phyloP scores from a whole-genome alignment of 73 alveolate genomes.

The Symbiodinium pilosum region DNA sequence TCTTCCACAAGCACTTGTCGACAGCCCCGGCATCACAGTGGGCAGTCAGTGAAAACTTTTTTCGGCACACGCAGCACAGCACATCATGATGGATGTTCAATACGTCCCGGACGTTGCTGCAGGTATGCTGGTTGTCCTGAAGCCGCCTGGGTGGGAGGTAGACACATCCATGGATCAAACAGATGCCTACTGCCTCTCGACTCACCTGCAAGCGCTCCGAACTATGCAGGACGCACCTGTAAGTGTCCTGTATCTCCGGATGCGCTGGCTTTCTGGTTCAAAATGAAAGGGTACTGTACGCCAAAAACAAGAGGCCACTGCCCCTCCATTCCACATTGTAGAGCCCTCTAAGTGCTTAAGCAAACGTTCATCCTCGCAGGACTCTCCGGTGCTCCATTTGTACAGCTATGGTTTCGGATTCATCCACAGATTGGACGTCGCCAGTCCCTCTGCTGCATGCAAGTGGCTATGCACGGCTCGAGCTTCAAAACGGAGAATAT shows the following conservation, averaged over 20 bases:
- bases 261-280: not conserved
- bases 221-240: slow-evolving; percentile 23
- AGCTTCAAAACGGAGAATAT: too few relatives aligned
- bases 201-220: slow-evolving; percentile 2
- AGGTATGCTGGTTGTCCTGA: slow-evolving; percentile 37
- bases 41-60: too few relatives aligned
- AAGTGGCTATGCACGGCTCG: too few relatives aligned
- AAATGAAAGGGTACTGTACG: too few relatives aligned
- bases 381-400: slow-evolving; percentile 14
- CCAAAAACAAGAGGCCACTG: too few relatives aligned
- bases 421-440: slow-evolving; percentile 63
- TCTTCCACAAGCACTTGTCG: not conserved
- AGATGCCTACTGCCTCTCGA: slow-evolving; percentile 40
- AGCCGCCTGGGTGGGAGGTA: slow-evolving; percentile 89
- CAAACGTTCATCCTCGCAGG: not conserved
- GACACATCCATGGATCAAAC: slow-evolving; percentile 45
- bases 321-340: too few relatives aligned
- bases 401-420: slow-evolving; percentile 33
- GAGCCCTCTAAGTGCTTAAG: too few relatives aligned
- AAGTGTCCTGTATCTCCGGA: not conserved
- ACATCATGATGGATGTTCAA: too few relatives aligned
- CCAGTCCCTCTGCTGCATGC: too few relatives aligned
- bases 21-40: not conserved
- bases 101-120: too few relatives aligned
- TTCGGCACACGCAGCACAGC: too few relatives aligned